Evolutionary conservation across 148 eudicot species (phyloP).

Genomic region (Persicaria tinctoria): DNA sequence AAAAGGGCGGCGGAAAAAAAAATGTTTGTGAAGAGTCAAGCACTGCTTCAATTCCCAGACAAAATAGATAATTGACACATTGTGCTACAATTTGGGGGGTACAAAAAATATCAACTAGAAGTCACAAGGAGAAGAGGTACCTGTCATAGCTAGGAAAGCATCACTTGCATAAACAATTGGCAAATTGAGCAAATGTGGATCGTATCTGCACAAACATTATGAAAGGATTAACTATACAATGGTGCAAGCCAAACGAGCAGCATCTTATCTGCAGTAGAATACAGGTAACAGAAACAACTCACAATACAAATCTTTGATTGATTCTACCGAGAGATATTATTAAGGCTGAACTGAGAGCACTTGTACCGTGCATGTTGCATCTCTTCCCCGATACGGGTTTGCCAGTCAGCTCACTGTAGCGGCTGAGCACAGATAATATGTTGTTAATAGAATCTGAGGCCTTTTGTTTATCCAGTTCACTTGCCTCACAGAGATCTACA

Average conservation of each 20-base stretch:
- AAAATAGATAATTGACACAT: too few relatives aligned
- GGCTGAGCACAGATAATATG: conserved; percentile 71
- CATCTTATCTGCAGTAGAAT: conserved; percentile 10
- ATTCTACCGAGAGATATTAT: conserved; percentile 94
- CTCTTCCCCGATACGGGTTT: conserved; percentile 55
- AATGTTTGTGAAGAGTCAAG: too few relatives aligned
- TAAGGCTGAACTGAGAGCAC: conserved; percentile 49
- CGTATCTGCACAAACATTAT: conserved; percentile 40
- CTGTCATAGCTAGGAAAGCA: conserved; percentile 67
- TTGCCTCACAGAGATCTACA: conserved; percentile 59
- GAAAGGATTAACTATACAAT: not conserved
- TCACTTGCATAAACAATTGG: conserved; percentile 93
- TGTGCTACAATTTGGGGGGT: too few relatives aligned
- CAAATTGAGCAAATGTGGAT: conserved; percentile 57
- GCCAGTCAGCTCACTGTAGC: conserved; percentile 65
- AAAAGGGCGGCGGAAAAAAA: not conserved
- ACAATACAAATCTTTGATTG: conserved; percentile 99
- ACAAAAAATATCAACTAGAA: not conserved
- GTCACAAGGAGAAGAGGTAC: conserved; percentile 22
- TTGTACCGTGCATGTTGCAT: conserved; percentile 37
- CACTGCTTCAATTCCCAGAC: too few relatives aligned
- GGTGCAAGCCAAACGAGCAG: not conserved
- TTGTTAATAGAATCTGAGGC: conserved; percentile 51
- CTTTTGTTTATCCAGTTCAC: conserved; percentile 64
- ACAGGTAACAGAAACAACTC: conserved; percentile 46